Percentiles rank a stretch among this genome's conserved stretches.
These are phyloP conservation scores for Curvularia lunata DNA, from an alignment of 2,329 filamentous ascomycete genomes.

Conservation along the genomic window DNA sequence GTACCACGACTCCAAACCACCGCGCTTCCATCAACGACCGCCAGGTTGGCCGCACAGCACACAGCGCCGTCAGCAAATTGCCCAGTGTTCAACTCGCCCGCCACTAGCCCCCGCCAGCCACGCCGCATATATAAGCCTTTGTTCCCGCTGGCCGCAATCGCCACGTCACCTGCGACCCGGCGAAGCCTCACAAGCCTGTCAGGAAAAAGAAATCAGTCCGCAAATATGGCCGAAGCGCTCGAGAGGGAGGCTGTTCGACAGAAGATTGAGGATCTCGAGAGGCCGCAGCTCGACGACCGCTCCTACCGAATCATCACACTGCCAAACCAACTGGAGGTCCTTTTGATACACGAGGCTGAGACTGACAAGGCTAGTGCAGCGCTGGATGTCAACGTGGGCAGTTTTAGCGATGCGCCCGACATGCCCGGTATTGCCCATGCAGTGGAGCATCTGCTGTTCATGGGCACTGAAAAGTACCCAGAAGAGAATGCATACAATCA, in stretches of 20 bases:
- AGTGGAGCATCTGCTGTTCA: constrained; percentile 95
- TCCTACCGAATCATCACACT: constrained; percentile 86
- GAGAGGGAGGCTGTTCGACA: constrained; percentile 31
- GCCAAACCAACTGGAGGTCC: constrained; percentile 84
- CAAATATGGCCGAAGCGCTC: constrained; percentile 41
- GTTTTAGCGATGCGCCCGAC: constrained; percentile 87
- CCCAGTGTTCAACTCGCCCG: constrained; percentile 18
- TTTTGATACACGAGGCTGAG: constrained; percentile 90
- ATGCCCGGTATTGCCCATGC: constrained; percentile 96
- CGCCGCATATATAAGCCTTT: constrained; percentile 30
- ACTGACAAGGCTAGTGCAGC: constrained; percentile 97
- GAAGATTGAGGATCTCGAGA: constrained; percentile 72
- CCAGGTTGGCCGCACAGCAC: constrained; percentile 21
- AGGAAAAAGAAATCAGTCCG: constrained; percentile 12
- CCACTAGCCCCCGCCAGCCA: constrained; percentile 29
- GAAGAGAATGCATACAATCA: constrained; percentile 81
- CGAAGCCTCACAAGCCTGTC: constrained; percentile 17
- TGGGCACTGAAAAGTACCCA: constrained; percentile 98
- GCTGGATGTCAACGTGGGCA: constrained; percentile 94
- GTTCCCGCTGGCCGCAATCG: constrained; percentile 18
- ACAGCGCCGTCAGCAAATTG: constrained; percentile 22
- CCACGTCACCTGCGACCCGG: constrained; percentile 16
- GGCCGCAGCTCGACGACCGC: constrained; percentile 83
- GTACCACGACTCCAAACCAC: constrained; percentile 23
- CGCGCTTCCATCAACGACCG: constrained; percentile 14